Conservation (phyloP, 1,284 basidiomycete species). For the Ceratobasidium sp. region DNA sequence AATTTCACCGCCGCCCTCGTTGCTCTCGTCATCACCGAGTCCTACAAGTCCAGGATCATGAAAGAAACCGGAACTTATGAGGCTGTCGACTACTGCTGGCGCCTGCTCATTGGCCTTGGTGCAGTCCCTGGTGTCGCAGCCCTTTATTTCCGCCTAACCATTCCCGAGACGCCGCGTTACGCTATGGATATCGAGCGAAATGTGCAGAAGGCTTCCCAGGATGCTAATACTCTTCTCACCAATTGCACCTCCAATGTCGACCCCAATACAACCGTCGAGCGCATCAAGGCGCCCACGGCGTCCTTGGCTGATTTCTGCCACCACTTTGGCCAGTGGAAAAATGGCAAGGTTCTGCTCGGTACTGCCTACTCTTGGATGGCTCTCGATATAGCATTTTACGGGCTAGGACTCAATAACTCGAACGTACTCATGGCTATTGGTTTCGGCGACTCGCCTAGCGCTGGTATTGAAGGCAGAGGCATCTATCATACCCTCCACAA, state of each 20-base stretch:
- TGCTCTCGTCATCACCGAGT: conserved; percentile 71
- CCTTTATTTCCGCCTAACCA: conserved; percentile 62
- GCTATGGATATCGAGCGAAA: conserved; percentile 92
- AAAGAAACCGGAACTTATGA: conserved; percentile 59
- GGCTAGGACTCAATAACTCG: conserved; percentile 81
- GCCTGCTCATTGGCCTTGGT: conserved; percentile 61
- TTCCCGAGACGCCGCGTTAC: conserved; percentile 73
- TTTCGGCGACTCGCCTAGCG: conserved; percentile 54
- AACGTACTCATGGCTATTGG: conserved; percentile 66
- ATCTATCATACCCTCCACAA: conserved; percentile 57
- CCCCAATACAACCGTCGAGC: conserved; percentile 66
- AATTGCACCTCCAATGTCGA: conserved; percentile 64
- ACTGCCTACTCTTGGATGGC: conserved; percentile 77
- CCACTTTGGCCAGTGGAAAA: conserved; percentile 60
- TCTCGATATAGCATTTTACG: conserved; percentile 69
- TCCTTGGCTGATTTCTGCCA: conserved; percentile 68
- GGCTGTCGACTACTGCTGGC: conserved; percentile 61
- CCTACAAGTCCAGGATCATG: conserved; percentile 73
- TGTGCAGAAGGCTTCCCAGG: conserved; percentile 73
- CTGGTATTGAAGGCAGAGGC: conserved; percentile 53
- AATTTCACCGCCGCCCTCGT: conserved; percentile 71
- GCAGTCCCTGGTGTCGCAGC: conserved; percentile 58
- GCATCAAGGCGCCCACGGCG: conserved; percentile 72
- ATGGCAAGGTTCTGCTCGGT: conserved; percentile 58
- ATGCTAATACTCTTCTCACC: conserved; percentile 72